Percentiles rank a stretch among this genome's conserved stretches.
Conservation (phyloP, 371 early-diverging fungal species). For the Syncephalastrum racemosum region DNA sequence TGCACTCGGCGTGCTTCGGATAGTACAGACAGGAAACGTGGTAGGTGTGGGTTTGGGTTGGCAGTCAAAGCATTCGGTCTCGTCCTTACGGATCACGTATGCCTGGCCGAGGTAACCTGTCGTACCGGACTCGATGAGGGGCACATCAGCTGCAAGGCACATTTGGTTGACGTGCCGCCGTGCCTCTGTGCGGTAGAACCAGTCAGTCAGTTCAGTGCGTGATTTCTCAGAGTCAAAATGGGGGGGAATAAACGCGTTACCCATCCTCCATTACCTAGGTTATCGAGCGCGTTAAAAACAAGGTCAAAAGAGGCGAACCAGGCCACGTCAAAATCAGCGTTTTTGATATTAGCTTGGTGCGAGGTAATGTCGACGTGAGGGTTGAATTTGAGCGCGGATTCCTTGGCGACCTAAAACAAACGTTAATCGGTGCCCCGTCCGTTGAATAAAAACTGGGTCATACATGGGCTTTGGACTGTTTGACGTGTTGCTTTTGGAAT, state of each 20-base stretch:
- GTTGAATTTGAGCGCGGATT: conserved; percentile 82
- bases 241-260: neutral
- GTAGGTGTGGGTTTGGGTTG: conserved; percentile 87
- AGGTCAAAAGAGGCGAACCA: conserved; percentile 94
- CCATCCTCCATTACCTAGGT: conserved; percentile 80
- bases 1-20: conserved; percentile 93
- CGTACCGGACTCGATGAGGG: conserved; percentile 97
- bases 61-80: conserved; percentile 98
- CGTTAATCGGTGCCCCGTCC: neutral
- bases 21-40: conserved; percentile 97
- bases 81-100: conserved; percentile 70
- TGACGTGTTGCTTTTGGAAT: conserved; percentile 92
- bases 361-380: conserved; percentile 74
- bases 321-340: conserved; percentile 73
- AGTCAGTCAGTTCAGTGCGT: neutral
- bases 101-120: conserved; percentile 98
- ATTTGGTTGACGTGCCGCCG: conserved; percentile 95
- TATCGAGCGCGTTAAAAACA: conserved; percentile 99
- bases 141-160: conserved; percentile 89
- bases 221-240: too few relatives aligned
- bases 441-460: neutral
- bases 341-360: conserved; percentile 85
- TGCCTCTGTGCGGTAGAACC: conserved; percentile 59
- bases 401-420: conserved; percentile 65
- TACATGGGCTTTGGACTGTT: conserved; percentile 89